Evolutionary conservation across 768 basidiomycete species (phyloP).

Genomic region (Auricularia cornea): DNA sequence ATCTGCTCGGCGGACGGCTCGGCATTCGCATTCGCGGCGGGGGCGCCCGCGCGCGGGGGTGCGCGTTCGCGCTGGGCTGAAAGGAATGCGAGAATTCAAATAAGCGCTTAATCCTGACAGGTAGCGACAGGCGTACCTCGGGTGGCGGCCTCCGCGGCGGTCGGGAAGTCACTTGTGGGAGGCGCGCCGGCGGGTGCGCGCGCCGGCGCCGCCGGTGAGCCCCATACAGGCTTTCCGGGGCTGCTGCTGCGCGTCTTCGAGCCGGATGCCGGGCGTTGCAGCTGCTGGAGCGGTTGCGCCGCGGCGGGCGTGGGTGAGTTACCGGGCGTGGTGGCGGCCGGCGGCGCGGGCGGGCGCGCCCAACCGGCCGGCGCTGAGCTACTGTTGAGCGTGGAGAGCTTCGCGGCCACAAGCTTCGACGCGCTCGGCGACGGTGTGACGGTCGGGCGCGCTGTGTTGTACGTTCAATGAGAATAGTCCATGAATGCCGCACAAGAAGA

Average conservation of each 20-base stretch:
- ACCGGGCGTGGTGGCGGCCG: conserved; percentile 39
- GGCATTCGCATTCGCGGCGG: conserved; percentile 38
- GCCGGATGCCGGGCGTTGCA: conserved; percentile 43
- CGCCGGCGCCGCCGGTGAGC: conserved; percentile 31
- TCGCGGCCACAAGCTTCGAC: conserved; percentile 79
- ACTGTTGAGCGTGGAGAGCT: conserved; percentile 63
- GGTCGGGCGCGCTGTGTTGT: conserved; percentile 45
- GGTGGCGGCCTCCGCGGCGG: conserved; percentile 83
- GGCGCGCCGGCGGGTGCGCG: conserved; percentile 28
- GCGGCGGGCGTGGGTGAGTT: conserved; percentile 31
- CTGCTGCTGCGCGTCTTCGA: conserved; percentile 40
- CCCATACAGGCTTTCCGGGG: conserved; percentile 64
- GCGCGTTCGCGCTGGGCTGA: conserved; percentile 6
- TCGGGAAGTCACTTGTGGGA: conserved; percentile 75
- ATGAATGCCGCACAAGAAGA: conserved; percentile 9
- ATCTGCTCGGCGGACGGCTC: conserved; percentile 35
- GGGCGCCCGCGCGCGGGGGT: conserved; percentile 25
- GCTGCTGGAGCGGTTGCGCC: conserved; percentile 50
- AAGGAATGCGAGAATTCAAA: conserved; percentile 10
- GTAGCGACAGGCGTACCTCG: conserved; percentile 45
- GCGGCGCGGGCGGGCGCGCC: conserved; percentile 65
- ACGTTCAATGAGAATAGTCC: conserved; percentile 13
- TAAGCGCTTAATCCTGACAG: not conserved
- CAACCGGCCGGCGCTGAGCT: conserved; percentile 59
- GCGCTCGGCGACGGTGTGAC: conserved; percentile 50